These are phyloP conservation scores for Aspergillus carbonarius DNA, from an alignment of 2,329 filamentous ascomycete species.

Conservation along the genomic window DNA sequence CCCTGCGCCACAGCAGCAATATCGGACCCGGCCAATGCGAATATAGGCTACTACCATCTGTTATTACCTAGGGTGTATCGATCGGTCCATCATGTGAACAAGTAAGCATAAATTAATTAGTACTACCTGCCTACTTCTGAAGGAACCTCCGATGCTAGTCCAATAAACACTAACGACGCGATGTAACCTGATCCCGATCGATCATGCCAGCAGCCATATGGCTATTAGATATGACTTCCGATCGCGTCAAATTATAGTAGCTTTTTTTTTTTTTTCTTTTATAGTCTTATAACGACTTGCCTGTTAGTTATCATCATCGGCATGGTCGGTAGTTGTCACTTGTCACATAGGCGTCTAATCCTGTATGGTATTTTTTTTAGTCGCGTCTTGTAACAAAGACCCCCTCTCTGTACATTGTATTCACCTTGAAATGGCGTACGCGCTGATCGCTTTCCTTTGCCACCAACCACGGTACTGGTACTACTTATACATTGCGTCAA, in stretches of 20 bases:
- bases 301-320: too few species aligned
- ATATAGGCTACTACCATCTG: neutral
- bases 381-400: too few species aligned
- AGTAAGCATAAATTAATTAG: neutral
- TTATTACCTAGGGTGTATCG: neutral
- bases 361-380: too few species aligned
- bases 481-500: neutral
- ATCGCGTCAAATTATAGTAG: conserved; percentile 4
- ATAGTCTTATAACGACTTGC: neutral
- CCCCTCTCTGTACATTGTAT: too few species aligned
- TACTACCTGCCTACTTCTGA: neutral
- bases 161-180: conserved; percentile 3
- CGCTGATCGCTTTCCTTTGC: neutral
- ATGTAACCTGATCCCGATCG: conserved; percentile 9
- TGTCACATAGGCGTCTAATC: too few species aligned
- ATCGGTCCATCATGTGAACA: neutral
- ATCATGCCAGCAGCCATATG: conserved; percentile 9
- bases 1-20: neutral
- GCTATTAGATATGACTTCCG: conserved; percentile 3
- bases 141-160: neutral
- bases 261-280: too few species aligned
- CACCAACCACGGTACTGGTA: neutral
- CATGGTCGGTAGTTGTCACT: too few species aligned
- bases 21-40: neutral
- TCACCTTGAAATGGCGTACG: too few species aligned